Conservation (phyloP, 164 flowering plant genomes). For the Brasenia schreberi region DNA sequence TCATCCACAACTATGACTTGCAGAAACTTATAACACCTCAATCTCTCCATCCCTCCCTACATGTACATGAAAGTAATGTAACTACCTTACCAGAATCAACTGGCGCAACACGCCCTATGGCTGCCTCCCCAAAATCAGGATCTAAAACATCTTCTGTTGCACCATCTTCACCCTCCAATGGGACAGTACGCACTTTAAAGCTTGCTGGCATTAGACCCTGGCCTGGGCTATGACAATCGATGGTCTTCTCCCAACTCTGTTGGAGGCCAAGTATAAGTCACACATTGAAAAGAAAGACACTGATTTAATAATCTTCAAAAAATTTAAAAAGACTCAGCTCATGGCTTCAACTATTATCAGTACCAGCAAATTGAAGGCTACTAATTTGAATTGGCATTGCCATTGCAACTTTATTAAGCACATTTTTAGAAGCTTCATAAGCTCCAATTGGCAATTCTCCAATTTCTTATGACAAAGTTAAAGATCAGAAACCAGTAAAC, state of each 20-base stretch:
- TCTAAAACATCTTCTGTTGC: slow-evolving; percentile 66
- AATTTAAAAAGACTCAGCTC: too few relatives aligned
- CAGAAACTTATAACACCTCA: too few relatives aligned
- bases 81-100: slow-evolving; percentile 63
- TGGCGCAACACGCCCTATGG: slow-evolving; percentile 86
- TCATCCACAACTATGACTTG: too few relatives aligned
- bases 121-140: slow-evolving; percentile 88
- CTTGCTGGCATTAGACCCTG: slow-evolving; percentile 91
- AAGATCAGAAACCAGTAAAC: not conserved
- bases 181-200: slow-evolving; percentile 68
- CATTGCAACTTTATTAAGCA: too few relatives aligned
- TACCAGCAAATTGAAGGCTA: too few relatives aligned
- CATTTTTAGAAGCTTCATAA: too few relatives aligned
- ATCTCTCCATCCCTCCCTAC: too few relatives aligned
- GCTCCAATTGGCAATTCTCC: not conserved
- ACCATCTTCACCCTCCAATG: slow-evolving; percentile 69
- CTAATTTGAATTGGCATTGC: too few relatives aligned
- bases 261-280: not conserved
- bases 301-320: too few relatives aligned
- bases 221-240: slow-evolving; percentile 84
- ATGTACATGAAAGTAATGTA: not conserved
- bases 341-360: too few relatives aligned
- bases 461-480: not conserved
- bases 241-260: slow-evolving; percentile 87
- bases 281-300: too few relatives aligned